Evolutionary conservation across 495 filamentous ascomycete species (phyloP), one percentile per base, ranked within the genome.

Genomic region (Podospora appendiculata): DNA sequence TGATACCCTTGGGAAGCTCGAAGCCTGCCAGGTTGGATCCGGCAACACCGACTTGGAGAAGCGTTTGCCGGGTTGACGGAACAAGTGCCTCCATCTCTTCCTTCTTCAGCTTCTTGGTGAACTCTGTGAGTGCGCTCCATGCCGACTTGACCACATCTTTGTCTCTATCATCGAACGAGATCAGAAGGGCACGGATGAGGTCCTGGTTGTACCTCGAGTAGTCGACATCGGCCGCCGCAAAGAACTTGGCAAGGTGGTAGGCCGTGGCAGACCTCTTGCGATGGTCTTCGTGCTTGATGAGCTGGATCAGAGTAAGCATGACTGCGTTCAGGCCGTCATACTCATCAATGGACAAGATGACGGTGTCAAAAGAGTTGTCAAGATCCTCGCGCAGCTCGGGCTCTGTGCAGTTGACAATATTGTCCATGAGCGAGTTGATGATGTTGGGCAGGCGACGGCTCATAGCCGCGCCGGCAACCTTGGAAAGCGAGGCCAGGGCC

Each of bases 21-120:
- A 98, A 98, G 25, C 93, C 93, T 9, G 90, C 79, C 14, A 98
- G 76, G 61, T 92, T 83, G 18, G 83, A 79, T 6, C 94, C 94
- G 43, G 91, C 70, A 13, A 95, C 86, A 45, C 93, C 93, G 33
- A 97, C 89, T 56, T 90, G 88, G 49, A 86, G 80, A 45, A 98
- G 72, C 1, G 87, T 80, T 61, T 91, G 85, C 36, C 91, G 82
- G 1, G 92, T 94, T 6, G 92, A 90, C 55, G 81, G 73, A 8
- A 92, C 90, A n/a, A 98, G 72, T 0, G 86, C 80, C 64, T 98
- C 93, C 93, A 98, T 97, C 69, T 97, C 93, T 68, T 98, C 93
- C 65, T 98, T 98, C 64, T 86, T 88, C 55, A 98, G 78, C 60
- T 79, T 83, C 64, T 89, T 88, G 17, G 89, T 96, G 58, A 98